phyloP scores from a whole-genome alignment of 169 alveolate genomes.

The Cyclospora cayetanensis region DNA sequence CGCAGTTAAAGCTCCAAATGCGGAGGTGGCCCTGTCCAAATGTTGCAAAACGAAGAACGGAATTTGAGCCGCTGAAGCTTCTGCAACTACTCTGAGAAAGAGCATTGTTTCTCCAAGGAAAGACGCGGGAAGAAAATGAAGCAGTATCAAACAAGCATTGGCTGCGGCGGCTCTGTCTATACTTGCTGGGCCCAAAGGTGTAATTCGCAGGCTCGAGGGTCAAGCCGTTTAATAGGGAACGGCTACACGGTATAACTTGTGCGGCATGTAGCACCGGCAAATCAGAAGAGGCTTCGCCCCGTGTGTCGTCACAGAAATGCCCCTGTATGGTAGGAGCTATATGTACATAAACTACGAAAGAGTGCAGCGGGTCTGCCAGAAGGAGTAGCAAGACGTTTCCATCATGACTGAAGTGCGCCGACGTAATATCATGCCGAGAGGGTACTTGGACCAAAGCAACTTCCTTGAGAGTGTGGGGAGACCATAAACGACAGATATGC shows the following conservation, averaged over 20 bases:
- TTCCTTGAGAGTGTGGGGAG: slow-evolving; percentile 1
- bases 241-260: slow-evolving; percentile 17
- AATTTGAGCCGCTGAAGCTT: neutral
- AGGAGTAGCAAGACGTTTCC: slow-evolving; percentile 19
- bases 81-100: neutral
- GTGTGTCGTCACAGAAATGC: neutral
- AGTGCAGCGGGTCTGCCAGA: slow-evolving; percentile 39
- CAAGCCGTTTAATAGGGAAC: slow-evolving; percentile 22
- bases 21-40: slow-evolving; percentile 65
- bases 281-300: neutral
- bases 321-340: neutral
- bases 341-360: slow-evolving; percentile 22
- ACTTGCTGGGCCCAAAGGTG: neutral
- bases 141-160: too few relatives aligned
- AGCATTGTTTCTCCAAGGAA: neutral
- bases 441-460: slow-evolving; percentile 36
- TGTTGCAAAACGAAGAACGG: slow-evolving; percentile 41
- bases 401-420: slow-evolving; percentile 26
- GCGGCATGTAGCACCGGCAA: slow-evolving; percentile 10
- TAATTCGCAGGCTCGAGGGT: neutral
- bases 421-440: neutral
- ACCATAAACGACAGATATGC: slow-evolving; percentile 46
- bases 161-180: slow-evolving; percentile 18
- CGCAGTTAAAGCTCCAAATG: slow-evolving; percentile 51
- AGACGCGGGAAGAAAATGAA: neutral